Base-by-base conservation (phyloP, 208 protist species). In the Crithidia brevicula region DNA sequence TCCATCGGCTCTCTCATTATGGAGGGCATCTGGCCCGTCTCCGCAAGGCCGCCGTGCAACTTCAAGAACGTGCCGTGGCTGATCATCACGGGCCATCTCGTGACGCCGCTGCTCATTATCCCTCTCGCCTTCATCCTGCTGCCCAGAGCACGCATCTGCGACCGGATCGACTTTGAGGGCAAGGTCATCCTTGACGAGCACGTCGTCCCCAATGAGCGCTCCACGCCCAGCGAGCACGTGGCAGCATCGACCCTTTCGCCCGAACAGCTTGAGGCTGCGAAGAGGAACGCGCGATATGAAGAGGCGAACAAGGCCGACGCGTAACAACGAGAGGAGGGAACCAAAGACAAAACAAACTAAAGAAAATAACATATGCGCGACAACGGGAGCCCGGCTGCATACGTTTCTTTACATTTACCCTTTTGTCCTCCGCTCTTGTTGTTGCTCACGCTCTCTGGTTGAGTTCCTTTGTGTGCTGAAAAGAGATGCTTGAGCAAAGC, bases 101-200 rank as follows among this genome's bases (percentile, higher is more conserved):
- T 78, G 23, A 57, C 74, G n/a, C 89, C 86, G 18, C 53, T 92
- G 45, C 47, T 91, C 25, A 59, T 66, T 46, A 80, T 95, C 23
- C 85, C 86, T 4, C 65, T 91, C 13, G 76, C 78, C 27, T 92
- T 87, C 60, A 54, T 90, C 58, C 43, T 91, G 43, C 67, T 95
- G 42, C 89, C 89, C 1, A 50, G 40, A 25, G 75, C 74, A 18
- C 77, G 85, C 27, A 80, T 91, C 16, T 81, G 75, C 67, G 78
- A 87, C 45, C 57, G 74, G 22, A 59, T 87, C 59, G 67, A 56
- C 30, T 81, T 85, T 36, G 34, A 90, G 36, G 70, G 62, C 33
- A 75, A 69, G 38, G 20, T 86, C 50, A 64, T 93, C 30, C 54
- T 31, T 15, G 74, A 82, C 51, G 51, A 60, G n/a, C 31, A 38